A percentile compares a stretch with the other conserved stretches of the same genome.
phyloP scores from a whole-genome alignment of 352 stramenopile genomes.

The Saprolegnia parasitica region DNA sequence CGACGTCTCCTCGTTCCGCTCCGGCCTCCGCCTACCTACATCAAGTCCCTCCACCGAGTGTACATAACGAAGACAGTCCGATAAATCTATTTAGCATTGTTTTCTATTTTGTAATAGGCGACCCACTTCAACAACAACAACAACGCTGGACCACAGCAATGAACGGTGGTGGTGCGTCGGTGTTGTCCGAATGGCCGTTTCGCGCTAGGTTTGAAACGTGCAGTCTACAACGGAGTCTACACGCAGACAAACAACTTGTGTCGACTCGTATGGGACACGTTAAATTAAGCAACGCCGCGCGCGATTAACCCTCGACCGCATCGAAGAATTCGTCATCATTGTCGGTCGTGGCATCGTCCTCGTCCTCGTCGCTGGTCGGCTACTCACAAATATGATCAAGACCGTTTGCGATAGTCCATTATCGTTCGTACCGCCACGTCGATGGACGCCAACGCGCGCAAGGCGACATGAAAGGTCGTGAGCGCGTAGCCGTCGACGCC shows the following conservation, averaged over 20 bases:
- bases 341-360: not conserved
- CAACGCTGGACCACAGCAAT: too few species aligned
- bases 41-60: too few species aligned
- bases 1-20: too few species aligned
- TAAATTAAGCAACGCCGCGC: not conserved
- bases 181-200: too few species aligned
- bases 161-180: too few species aligned
- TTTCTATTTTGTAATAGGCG: too few species aligned
- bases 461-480: constrained; percentile 64
- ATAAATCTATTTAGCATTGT: too few species aligned
- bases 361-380: not conserved
- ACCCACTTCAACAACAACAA: too few species aligned
- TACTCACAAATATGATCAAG: not conserved
- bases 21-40: too few species aligned
- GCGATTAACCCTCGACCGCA: not conserved
- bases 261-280: not conserved
- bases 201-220: too few species aligned
- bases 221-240: too few species aligned
- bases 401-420: not conserved
- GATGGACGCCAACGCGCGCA: constrained; percentile 64
- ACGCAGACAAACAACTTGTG: not conserved
- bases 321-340: constrained; percentile 10
- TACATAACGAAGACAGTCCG: too few species aligned
- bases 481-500: constrained; percentile 73
- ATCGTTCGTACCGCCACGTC: constrained; percentile 36